Evolutionary conservation across 139 green algal genomes (phyloP), one percentile per base, ranked within the genome.

Genomic region (Dunaliella primolecta): DNA sequence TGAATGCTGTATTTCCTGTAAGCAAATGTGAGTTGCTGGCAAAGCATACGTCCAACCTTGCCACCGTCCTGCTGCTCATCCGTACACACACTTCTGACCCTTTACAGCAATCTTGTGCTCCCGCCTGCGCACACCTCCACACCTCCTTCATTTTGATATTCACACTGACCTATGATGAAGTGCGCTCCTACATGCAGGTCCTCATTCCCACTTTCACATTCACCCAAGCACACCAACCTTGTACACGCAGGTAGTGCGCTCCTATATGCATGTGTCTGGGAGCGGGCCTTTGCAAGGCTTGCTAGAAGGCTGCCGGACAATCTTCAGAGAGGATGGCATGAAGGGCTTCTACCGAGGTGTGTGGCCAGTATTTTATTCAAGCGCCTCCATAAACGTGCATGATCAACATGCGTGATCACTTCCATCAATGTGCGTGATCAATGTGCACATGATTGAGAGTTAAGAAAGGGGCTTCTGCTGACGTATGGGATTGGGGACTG

Each of bases 241-340:
- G 15, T 15, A 64, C 46, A 64, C 46, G 15, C 86, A 93, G 90
- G 92, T 94, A 31, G 86, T 94, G 27, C 87, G 91, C 23, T 95
- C 93, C 70, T 90, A 89, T 80, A 93, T 94, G 87, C 95, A 98
- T 82, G 90, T 98, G 37, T 84, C 82, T 27, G 95, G 96, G 76
- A 92, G 89, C 64, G 95, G 94, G 1, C 92, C 95, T 0, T 92
- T 96, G 81, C 82, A 82, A 0, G 96, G 93, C 1, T 86, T 97
- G 7, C 15, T 79, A 3, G 75, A 86, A 24, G 87, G 86, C 2
- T 89, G 86, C 81, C 33, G 36, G 20, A 77, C 77, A 23, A 88
- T 93, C n/a, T 89, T 80, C 71, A 72, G 84, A 31, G 93, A 96
- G 87, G 93, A 94, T 46, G 93, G 93, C 11, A n/a, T 92, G 21